Conservation (phyloP, 2,329 filamentous ascomycete genomes). For the Graphiopsis chlorocephala region DNA sequence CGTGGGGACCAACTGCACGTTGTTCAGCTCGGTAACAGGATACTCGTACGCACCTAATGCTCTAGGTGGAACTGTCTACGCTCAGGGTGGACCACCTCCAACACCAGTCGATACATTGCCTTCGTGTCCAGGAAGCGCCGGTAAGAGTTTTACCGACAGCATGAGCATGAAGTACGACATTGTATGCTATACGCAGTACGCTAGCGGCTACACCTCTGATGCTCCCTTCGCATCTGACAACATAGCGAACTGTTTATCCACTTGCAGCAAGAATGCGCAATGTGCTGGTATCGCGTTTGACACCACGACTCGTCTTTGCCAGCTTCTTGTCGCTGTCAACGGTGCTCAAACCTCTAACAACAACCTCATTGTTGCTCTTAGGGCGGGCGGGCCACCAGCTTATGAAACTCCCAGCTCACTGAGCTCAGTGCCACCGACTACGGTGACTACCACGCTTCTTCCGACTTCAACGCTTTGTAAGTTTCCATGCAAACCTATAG, state of each 20-base stretch:
- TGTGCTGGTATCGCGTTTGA: constrained; percentile 25
- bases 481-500: neutral
- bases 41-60: constrained; percentile 23
- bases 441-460: constrained; percentile 9
- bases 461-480: constrained; percentile 7
- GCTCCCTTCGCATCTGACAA: constrained; percentile 17
- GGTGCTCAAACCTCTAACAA: constrained; percentile 18
- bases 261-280: constrained; percentile 21
- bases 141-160: constrained; percentile 22
- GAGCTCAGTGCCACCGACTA: constrained; percentile 1
- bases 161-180: constrained; percentile 21
- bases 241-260: constrained; percentile 21
- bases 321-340: constrained; percentile 24
- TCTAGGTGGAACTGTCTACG: constrained; percentile 19
- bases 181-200: constrained; percentile 21
- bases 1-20: constrained; percentile 28
- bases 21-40: constrained; percentile 31
- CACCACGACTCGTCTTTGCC: constrained; percentile 17
- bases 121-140: constrained; percentile 22
- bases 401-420: neutral
- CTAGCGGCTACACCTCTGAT: constrained; percentile 21
- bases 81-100: neutral
- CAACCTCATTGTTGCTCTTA: constrained; percentile 19
- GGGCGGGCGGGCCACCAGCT: neutral
- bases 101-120: constrained; percentile 16